Evolutionary conservation across 768 basidiomycete species (phyloP), one percentile per base, ranked within the genome.

Genomic region (Termitomyces sp.): DNA sequence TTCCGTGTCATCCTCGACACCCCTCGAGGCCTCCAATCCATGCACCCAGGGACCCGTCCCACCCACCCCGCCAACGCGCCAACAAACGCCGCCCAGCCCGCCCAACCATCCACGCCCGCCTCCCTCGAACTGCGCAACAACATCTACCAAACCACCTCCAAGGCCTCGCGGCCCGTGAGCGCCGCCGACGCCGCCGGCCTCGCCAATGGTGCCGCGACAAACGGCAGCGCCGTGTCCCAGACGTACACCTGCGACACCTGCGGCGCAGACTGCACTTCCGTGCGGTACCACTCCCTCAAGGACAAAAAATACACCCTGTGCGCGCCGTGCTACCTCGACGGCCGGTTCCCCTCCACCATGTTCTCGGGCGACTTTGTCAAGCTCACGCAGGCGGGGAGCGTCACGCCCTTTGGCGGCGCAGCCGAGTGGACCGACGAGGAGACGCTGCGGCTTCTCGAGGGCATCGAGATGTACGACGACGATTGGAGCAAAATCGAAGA

Each of bases 1-100:
- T 99, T 96, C 85, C 90, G 97, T 57, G 92, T 99, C 67, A 86
- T 97, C 54, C 85, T 98, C 63, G 97, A 99, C 69, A 94, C 96
- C 0, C 97, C 97, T 33, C 90, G 94, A 47, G 97, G 97, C 15
- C 82, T 99, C 1, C 92, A 94, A 64, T 97, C 97, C 15, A 82
- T 97, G 10, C 97, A 94, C 70, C 85, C 91, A 3, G 90, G 90
- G 2, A 88, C 87, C 9, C 81, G 83, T 16, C 83, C 83, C 34
- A 64, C 76, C 5, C 75, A 76, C 54, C 75, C 78, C 15, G 73
- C 73, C 41, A 68, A 72, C 13, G 60, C 81, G 5, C 2, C 51
- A 29, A 18, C 56, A 22, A 39, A 71, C 71, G 24, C 70, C 59
- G 83, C 85, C 16, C 81, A 73, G 56, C 68, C 68, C 15, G 84